Evolutionary conservation across 176 grass and related monocot genomes (phyloP), one percentile per base, ranked within the genome.

Genomic region (Pharus latifolius): DNA sequence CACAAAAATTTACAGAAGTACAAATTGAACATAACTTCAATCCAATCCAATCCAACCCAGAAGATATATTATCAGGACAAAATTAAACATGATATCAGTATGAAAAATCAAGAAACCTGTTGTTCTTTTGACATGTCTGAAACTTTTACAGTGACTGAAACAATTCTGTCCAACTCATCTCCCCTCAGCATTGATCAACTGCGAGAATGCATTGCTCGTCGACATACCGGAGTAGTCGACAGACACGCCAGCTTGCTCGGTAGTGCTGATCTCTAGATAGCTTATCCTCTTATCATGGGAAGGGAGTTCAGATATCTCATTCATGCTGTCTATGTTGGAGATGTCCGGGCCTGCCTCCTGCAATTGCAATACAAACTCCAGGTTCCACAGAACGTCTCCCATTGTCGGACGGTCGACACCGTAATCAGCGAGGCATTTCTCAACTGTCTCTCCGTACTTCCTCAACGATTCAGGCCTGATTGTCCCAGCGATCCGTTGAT

Each of bases 371-470:
- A 85, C 86, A 78, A 85, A 97, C 67, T 97, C 94, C 51, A 97
- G 77, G 62, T 97, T 93, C 94, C 94, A 93, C 50, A 97, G 50
- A 10, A 97, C 94, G 54, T 97, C 94, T 17, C 89, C 94, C 94
- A 97, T 97, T 0, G 83, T 79, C 7, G 94, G 94, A 43, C 94
- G 63, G 25, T 97, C 89, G 6, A 87, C 84, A 1, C 94, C 94
- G 5, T 90, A 83, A 28, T 97, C 87, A 1, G 80, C 89, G 7
- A 93, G 85, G 44, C 94, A 97, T 70, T 97, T 97, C 81, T 97
- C 94, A 5, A 77, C 74, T 0, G 89, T 92, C 61, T 97, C 86
- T 7, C 94, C 84, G 5, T 78, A 97, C 63, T 85, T 97, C 57
- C 85, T 93, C 29, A 97, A 27, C 1, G 86, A 81, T 73, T 88